These are phyloP conservation scores for Stagonosporopsis vannaccii DNA, from an alignment of 2,329 filamentous ascomycete genomes.

Conservation along the genomic window DNA sequence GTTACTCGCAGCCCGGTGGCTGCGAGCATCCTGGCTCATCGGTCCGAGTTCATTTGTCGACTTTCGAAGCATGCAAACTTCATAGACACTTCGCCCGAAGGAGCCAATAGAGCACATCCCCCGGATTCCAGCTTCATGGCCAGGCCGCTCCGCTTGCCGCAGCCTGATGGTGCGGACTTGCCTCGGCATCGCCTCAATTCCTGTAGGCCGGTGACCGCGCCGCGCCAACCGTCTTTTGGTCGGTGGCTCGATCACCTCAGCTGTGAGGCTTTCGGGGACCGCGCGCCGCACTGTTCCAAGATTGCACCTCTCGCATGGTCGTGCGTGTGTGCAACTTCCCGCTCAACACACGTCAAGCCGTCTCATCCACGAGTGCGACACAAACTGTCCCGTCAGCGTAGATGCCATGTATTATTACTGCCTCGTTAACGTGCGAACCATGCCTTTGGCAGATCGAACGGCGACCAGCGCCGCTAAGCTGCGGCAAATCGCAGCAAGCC, in stretches of 20 bases:
- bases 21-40: constrained; percentile 4
- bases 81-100: background rate
- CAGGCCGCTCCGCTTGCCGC: constrained; percentile 14
- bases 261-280: background rate
- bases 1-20: background rate
- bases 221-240: constrained; percentile 7
- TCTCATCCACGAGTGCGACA: constrained; percentile 2
- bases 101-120: constrained; percentile 17
- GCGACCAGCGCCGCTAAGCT: constrained; percentile 9
- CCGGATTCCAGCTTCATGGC: constrained; percentile 15
- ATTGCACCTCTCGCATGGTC: background rate
- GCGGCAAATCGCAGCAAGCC: constrained; percentile 15
- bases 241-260: constrained; percentile 5
- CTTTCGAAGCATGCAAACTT: background rate
- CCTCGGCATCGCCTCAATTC: constrained; percentile 9
- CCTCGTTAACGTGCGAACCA: constrained; percentile 2
- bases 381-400: background rate
- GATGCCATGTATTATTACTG: background rate
- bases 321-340: background rate
- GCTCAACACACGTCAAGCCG: background rate
- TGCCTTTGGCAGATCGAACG: background rate
- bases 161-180: constrained; percentile 1
- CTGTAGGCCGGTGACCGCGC: constrained; percentile 3
- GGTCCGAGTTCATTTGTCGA: constrained; percentile 15
- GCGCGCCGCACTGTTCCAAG: background rate